Base-by-base conservation (phyloP, 805 yeast genomes). In the Saturnispora silvae region DNA sequence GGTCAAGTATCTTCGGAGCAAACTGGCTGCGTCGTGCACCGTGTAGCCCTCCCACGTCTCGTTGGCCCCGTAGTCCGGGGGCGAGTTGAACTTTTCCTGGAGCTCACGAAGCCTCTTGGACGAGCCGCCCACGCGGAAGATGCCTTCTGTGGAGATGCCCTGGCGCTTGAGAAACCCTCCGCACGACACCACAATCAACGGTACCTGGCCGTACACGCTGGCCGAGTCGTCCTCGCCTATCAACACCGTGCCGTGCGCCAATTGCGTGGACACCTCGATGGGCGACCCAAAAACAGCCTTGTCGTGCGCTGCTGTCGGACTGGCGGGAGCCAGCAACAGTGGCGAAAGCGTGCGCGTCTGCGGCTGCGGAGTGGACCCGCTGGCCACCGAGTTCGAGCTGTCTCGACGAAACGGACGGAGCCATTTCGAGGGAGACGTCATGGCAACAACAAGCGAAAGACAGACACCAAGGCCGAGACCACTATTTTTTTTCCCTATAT, bases 1-100 rank as follows among this genome's bases (percentile, higher is more conserved):
- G 52, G 86, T 85, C 44, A 92, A 66, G 55, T 73, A 92, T 40
- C 98, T 67, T 54, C 97, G 70, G 40, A 92, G 70, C 17, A 92
- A 66, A 15, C 92, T 82, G 2, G 97, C 95, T 1, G 96, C 96
- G 58, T 92, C 99, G 60, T 92, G 98, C 10, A 89, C 96, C 1
- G 86, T 84, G 60, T 75, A 92, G 0, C 94, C 89, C 34, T 83
- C 86, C 98, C 97, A 92, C 46, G 72, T 73, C 31, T 87, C 68
- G 47, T 80, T 81, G 35, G 85, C 73, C 14, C 98, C 99, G 54
- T 81, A 92, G 42, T 75, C 76, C 0, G 98, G 97, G 2, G 96
- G 85, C 2, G 81, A 61, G 38, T 87, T 83, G 63, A 92, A 92
- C 11, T 78, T 67, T 27, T 72, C 68, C 56, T 92, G 97, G 27